phyloP scores from a whole-genome alignment of 2,329 filamentous ascomycete genomes.

The Coniochaeta prunicola region DNA sequence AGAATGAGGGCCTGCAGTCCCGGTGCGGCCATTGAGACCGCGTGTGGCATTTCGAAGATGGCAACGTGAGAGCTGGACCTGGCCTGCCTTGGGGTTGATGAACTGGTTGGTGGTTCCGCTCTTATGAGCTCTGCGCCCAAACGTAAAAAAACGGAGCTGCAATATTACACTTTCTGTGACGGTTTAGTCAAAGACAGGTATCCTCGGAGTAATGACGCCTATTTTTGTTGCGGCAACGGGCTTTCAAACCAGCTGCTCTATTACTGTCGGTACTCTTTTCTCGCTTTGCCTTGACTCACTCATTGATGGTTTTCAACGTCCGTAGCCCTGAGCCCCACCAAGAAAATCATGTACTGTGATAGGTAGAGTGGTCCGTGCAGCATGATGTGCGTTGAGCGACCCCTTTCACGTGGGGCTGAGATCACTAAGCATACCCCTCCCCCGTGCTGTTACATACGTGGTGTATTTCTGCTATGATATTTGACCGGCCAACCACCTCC shows the following conservation, averaged over 20 bases:
- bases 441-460: background rate
- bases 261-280: too few species aligned
- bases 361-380: background rate
- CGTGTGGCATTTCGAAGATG: slow-evolving; percentile 59
- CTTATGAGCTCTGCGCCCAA: background rate
- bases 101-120: background rate
- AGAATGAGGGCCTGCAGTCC: slow-evolving; percentile 79
- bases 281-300: slow-evolving; percentile 3
- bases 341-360: background rate
- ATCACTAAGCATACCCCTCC: background rate
- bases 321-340: background rate
- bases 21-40: slow-evolving; percentile 62
- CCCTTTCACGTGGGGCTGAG: background rate
- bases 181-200: too few species aligned
- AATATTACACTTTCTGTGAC: background rate
- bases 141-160: background rate
- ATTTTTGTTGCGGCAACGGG: too few species aligned
- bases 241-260: too few species aligned
- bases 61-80: too few species aligned
- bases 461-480: background rate
- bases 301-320: background rate
- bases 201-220: too few species aligned
- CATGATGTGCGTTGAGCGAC: background rate
- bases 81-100: background rate
- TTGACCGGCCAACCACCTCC: slow-evolving; percentile 11